phyloP scores from a whole-genome alignment of 306 rosid species.

The Arachis hypogaea region DNA sequence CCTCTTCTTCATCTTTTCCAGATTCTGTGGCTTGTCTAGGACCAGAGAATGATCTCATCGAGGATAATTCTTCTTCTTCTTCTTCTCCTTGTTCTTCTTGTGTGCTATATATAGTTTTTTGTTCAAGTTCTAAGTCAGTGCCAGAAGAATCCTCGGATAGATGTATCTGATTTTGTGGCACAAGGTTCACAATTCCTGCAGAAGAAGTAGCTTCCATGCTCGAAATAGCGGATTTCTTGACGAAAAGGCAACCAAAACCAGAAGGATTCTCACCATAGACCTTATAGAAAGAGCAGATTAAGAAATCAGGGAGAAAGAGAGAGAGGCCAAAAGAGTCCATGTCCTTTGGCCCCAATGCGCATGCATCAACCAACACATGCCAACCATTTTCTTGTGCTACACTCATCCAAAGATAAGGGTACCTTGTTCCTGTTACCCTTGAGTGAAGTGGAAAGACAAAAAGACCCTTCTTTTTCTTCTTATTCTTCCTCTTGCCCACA shows the following conservation, averaged over 20 bases:
- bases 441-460: slow-evolving; percentile 90
- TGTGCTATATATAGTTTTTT: slow-evolving; percentile 34
- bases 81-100: slow-evolving; percentile 37
- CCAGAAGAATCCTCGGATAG: slow-evolving; percentile 58
- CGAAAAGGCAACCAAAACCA: slow-evolving; percentile 89
- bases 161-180: slow-evolving; percentile 51
- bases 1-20: slow-evolving; percentile 43
- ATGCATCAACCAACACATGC: slow-evolving; percentile 88
- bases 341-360: slow-evolving; percentile 90
- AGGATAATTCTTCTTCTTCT: slow-evolving; percentile 5
- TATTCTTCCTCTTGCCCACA: slow-evolving; percentile 55
- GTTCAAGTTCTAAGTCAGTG: slow-evolving; percentile 53
- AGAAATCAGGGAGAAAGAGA: slow-evolving; percentile 78
- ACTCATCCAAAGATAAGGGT: slow-evolving; percentile 89
- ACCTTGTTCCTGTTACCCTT: slow-evolving; percentile 83
- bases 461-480: slow-evolving; percentile 67
- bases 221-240: slow-evolving; percentile 69
- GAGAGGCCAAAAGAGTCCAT: slow-evolving; percentile 90
- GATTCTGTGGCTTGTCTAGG: slow-evolving; percentile 43
- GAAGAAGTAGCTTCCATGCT: slow-evolving; percentile 56
- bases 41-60: slow-evolving; percentile 69
- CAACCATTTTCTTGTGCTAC: slow-evolving; percentile 89
- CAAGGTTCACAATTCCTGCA: slow-evolving; percentile 78
- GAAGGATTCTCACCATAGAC: slow-evolving; percentile 92
- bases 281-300: slow-evolving; percentile 85